Base-by-base conservation (phyloP, 116 monocot species). In the Thalassia testudinum region DNA sequence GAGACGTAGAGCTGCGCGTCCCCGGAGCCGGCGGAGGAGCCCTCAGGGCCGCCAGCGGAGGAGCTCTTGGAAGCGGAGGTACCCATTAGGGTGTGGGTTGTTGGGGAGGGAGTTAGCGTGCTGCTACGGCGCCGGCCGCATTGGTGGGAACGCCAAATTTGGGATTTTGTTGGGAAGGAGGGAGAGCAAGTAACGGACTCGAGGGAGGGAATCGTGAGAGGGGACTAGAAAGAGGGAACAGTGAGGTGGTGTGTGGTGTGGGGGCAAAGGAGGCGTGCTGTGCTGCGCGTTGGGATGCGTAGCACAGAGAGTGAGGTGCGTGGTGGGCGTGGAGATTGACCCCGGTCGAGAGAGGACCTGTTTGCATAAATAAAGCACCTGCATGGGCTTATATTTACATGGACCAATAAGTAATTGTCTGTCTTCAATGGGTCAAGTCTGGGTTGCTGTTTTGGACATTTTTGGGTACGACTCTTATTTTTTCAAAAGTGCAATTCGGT, bases 1-100 rank as follows among this genome's bases (percentile, higher is more conserved):
- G 93, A 93, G 12, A 93, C 83, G 65, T 78, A 84, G 15, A 93
- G 68, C 70, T 84, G 87, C 21, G 62, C 68, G 26, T 61, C 70
- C 4, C 34, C 45, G 45, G 18, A n/a, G 45, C 45, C 45, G 45
- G 3, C 15, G 45, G 45, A 45, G 4, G 45, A 45, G 45, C 19
- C 45, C 44, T 61, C 69, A 1, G 57, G 59, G n/a, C n/a, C 57
- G 37, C 22, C 21, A 17, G 59, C 7, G 10, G 24, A 12, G 21
- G 17, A 18, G n/a, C 24, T 59, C 45, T 26, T 12, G 24, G 44
- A 15, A 1, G 26, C 18, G 0, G 18, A 15, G 45, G 19, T 20
- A 16, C 45, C 45, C 45, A 45, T 45, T 16, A 13, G 7, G 45
- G 45, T 2, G 5, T 2, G 45, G 45, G 15, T 5, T 20, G 19